These are phyloP conservation scores for Mycena metata DNA, from an alignment of 768 basidiomycete species.

Conservation along the genomic window DNA sequence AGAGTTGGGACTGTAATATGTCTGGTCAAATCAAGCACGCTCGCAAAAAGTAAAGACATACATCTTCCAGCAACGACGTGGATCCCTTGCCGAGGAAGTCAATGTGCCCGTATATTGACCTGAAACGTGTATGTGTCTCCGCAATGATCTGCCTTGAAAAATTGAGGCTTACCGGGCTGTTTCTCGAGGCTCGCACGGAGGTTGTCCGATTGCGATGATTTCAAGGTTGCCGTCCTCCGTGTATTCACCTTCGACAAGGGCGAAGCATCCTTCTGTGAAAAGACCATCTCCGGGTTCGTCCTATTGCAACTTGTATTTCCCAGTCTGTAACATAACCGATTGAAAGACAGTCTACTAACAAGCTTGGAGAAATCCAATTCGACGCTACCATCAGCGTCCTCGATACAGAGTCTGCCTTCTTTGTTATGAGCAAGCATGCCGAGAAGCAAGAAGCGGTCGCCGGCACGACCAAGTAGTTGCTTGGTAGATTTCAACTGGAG, in stretches of 20 bases:
- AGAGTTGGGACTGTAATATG: constrained; percentile 68
- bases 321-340: constrained; percentile 29
- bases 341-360: constrained; percentile 58
- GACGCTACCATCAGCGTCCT: constrained; percentile 94
- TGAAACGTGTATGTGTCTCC: constrained; percentile 46
- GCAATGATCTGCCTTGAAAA: not conserved
- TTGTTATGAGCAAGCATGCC: constrained; percentile 93
- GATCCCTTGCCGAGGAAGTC: constrained; percentile 98
- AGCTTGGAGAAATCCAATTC: constrained; percentile 90
- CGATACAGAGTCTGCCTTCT: constrained; percentile 91
- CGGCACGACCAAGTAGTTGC: constrained; percentile 91
- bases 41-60: constrained; percentile 51
- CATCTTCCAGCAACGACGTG: constrained; percentile 92
- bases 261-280: constrained; percentile 96
- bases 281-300: constrained; percentile 95
- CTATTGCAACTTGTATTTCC: constrained; percentile 49
- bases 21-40: constrained; percentile 10
- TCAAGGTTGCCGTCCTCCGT: constrained; percentile 90
- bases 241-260: constrained; percentile 96
- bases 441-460: constrained; percentile 91
- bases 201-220: constrained; percentile 96
- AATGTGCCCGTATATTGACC: constrained; percentile 95
- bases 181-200: constrained; percentile 92
- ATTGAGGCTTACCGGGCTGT: constrained; percentile 72
- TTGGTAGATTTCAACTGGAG: constrained; percentile 92